These are phyloP conservation scores for Dryas alaskensis DNA, from an alignment of 306 rosid genomes.

Conservation along the genomic window DNA sequence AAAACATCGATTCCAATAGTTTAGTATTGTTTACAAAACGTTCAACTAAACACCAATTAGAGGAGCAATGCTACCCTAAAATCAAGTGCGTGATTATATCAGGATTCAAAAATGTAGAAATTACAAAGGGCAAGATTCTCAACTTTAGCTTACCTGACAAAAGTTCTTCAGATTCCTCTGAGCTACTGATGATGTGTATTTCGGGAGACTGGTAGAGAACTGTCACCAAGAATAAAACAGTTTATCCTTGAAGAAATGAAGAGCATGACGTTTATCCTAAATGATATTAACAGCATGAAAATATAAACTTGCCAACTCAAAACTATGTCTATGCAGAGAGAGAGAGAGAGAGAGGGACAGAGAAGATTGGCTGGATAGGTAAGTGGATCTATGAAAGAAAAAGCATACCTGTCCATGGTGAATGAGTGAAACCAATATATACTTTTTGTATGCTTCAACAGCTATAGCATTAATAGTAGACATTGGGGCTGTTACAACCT, in stretches of 20 bases:
- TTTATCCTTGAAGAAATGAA: not conserved
- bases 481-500: conserved; percentile 99
- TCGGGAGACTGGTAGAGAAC: conserved; percentile 73
- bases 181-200: conserved; percentile 71
- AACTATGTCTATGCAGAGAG: not conserved
- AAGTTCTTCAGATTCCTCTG: conserved; percentile 75
- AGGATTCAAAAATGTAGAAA: not conserved
- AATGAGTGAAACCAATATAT: conserved; percentile 81
- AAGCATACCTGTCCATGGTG: conserved; percentile 74
- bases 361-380: too few relatives aligned
- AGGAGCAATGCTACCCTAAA: not conserved
- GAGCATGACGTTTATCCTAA: not conserved
- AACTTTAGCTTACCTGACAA: conserved; percentile 55
- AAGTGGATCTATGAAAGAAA: conserved; percentile 18
- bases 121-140: not conserved
- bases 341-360: not conserved
- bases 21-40: not conserved
- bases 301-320: conserved; percentile 1
- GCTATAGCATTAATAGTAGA: conserved; percentile 66
- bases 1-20: too few relatives aligned
- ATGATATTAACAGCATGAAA: not conserved
- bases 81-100: not conserved
- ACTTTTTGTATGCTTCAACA: conserved; percentile 92
- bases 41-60: not conserved
- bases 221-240: conserved; percentile 36